phyloP scores from a whole-genome alignment of 345 rosid genomes.

The Populus davidiana region DNA sequence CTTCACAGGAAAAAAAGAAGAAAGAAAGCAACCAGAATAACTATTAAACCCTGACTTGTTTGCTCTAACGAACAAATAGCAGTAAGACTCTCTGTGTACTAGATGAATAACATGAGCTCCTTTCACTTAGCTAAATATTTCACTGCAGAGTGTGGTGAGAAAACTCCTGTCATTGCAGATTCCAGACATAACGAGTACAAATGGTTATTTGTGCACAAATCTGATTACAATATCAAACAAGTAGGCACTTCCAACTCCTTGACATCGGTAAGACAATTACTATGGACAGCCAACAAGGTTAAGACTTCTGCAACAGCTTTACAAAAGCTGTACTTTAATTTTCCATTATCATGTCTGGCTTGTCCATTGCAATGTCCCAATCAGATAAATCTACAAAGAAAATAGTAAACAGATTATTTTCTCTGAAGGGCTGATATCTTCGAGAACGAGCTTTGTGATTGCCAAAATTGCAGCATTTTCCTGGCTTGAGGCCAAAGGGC shows the following conservation, averaged over 20 bases:
- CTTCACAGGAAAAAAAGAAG: no score
- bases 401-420: background rate
- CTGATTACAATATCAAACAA: no score
- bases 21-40: no score
- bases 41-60: no score
- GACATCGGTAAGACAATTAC: background rate
- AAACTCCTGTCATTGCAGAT: background rate
- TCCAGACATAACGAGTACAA: background rate
- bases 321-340: background rate
- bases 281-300: background rate
- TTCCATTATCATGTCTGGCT: background rate
- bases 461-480: background rate
- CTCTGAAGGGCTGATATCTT: background rate
- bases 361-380: background rate
- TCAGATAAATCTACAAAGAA: background rate
- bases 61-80: no score
- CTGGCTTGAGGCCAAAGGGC: constrained; percentile 3
- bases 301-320: constrained; percentile 5
- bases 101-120: background rate
- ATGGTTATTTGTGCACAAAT: background rate
- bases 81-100: no score
- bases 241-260: background rate
- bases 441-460: background rate
- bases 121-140: background rate
- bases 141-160: no score